Base-by-base conservation (phyloP, 768 basidiomycete species). In the Macrolepiota dolichaula region DNA sequence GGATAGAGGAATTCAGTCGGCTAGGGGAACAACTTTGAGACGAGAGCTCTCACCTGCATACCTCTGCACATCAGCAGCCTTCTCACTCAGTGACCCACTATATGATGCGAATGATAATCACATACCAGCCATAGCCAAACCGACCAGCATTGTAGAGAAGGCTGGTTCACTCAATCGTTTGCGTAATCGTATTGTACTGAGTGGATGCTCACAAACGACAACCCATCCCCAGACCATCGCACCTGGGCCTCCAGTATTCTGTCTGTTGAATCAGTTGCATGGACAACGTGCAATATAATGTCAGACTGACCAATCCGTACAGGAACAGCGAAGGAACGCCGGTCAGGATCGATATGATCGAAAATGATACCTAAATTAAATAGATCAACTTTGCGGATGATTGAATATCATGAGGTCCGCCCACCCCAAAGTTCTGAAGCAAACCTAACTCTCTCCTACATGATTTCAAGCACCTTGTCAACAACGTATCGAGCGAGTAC, bases 211-310 rank as follows among this genome's bases (percentile, higher is more conserved):
- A 87, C 85, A 72, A 38, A 86, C 87, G 36, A 88, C 79, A 2
- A 87, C 68, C 83, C 84, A 90, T 17, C 87, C 86, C 86, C 87
- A 89, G 0, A 87, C 86, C 88, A 90, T 91, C 2, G 89, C 87
- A 0, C 78, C 88, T 0, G 88, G 88, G 7, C 89, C 89, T 44
- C 89, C 89, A 0, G 88, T 91, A 51, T 83, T 87, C 85, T 90
- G 25, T 15, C 19, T 22, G 9, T 35, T 4, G 57, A 11, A 64
- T 42, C 13, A 25, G 42, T 25, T 44, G n/a, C n/a, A 24, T 2
- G 3, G 13, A 52, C 19, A 19, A 25, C 6, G 38, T 1, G 29
- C 24, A n/a, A 32, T 3, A 61, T 53, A n/a, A 53, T 27, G 12
- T 49, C 29, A 32, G 24, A 74, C 85, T 62, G 66, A 88, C 87